Percentiles rank a stretch among this genome's conserved stretches.
These are phyloP conservation scores for Fusarium setosum DNA, from an alignment of 2,329 filamentous ascomycete genomes.

Conservation along the genomic window DNA sequence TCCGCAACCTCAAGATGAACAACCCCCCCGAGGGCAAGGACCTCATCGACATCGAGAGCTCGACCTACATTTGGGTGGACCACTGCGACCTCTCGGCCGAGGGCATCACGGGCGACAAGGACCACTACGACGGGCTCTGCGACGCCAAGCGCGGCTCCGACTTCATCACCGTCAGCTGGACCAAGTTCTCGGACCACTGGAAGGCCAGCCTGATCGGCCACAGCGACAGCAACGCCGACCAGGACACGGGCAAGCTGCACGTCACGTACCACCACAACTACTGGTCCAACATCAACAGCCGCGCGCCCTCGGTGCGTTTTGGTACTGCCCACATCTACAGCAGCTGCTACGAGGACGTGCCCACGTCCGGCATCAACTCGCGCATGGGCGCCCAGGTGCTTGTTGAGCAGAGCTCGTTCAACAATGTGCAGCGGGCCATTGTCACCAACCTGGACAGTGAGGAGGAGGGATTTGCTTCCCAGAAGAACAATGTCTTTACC, in stretches of 20 bases:
- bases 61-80: constrained; percentile 66
- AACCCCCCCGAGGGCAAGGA: constrained; percentile 57
- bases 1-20: constrained; percentile 63
- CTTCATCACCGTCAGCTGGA: constrained; percentile 56
- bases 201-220: constrained; percentile 71
- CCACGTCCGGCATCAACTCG: constrained; percentile 63
- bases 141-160: constrained; percentile 69
- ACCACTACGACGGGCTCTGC: constrained; percentile 70
- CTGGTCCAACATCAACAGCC: constrained; percentile 66
- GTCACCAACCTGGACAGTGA: constrained; percentile 57
- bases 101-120: constrained; percentile 65
- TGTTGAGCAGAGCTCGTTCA: constrained; percentile 62
- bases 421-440: constrained; percentile 54
- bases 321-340: constrained; percentile 70
- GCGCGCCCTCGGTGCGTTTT: constrained; percentile 60
- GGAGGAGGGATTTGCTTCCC: constrained; percentile 56
- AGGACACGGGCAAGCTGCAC: constrained; percentile 66
- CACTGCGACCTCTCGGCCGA: constrained; percentile 65
- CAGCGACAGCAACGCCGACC: constrained; percentile 60
- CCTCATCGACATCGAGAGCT: constrained; percentile 55
- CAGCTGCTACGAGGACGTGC: constrained; percentile 59
- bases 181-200: constrained; percentile 57
- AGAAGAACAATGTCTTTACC: constrained; percentile 58
- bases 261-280: constrained; percentile 70
- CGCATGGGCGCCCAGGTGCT: constrained; percentile 63